These are phyloP conservation scores for Pleurotus tuoliensis DNA, from an alignment of 768 basidiomycete genomes.

Conservation along the genomic window DNA sequence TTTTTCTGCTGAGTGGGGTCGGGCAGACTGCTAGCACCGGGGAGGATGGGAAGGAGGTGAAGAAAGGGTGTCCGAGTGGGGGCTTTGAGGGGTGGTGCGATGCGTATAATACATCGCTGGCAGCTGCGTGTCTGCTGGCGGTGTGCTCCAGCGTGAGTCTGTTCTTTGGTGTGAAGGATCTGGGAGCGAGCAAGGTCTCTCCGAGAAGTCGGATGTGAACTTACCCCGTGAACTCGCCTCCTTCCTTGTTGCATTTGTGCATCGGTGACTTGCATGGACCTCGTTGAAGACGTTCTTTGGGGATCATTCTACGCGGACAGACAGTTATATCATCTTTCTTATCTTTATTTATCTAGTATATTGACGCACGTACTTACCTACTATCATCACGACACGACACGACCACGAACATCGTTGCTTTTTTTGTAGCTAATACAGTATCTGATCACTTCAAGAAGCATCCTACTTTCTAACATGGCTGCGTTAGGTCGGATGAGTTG, in stretches of 20 bases:
- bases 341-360: not conserved
- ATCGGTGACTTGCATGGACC: not conserved
- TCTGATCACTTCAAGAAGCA: too few relatives aligned
- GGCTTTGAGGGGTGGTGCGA: conserved; percentile 67
- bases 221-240: too few relatives aligned
- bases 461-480: too few relatives aligned
- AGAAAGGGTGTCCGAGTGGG: conserved; percentile 58
- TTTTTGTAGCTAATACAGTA: too few relatives aligned
- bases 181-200: conserved; percentile 54
- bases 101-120: conserved; percentile 65
- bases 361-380: not conserved
- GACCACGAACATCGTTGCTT: not conserved
- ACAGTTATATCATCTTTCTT: too few relatives aligned
- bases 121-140: conserved; percentile 55
- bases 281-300: not conserved
- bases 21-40: too few relatives aligned
- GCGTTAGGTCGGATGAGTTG: too few relatives aligned
- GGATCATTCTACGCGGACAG: too few relatives aligned
- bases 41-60: too few relatives aligned
- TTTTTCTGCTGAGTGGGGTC: conserved; percentile 51
- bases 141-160: conserved; percentile 51
- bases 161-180: conserved; percentile 67
- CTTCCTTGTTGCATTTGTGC: not conserved
- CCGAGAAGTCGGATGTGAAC: conserved; percentile 52
- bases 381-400: conserved; percentile 7